These are phyloP conservation scores for Fraxinus sp. DNA, from an alignment of 305 asterid species.

Conservation along the genomic window DNA sequence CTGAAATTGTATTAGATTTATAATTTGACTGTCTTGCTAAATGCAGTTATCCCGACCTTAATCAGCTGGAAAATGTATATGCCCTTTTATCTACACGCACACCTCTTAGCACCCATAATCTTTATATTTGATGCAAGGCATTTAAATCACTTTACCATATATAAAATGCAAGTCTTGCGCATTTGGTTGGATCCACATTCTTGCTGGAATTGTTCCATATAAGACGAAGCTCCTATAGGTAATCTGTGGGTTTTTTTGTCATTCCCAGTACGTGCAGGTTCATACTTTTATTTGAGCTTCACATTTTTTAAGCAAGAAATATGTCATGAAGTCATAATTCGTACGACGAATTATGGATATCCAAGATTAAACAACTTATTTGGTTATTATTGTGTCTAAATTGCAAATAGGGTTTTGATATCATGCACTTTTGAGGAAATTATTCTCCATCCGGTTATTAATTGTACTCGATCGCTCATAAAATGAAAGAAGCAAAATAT, in stretches of 20 bases:
- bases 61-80: constrained; percentile 56
- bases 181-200: background rate
- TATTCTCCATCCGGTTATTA: background rate
- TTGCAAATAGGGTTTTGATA: background rate
- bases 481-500: background rate
- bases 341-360: background rate
- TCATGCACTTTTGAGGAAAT: background rate
- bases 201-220: background rate
- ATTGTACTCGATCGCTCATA: background rate
- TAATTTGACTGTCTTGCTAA: background rate
- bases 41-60: constrained; percentile 22
- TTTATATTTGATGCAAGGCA: background rate
- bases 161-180: background rate
- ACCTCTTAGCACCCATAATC: background rate
- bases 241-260: background rate
- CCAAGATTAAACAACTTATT: background rate
- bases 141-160: background rate
- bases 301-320: background rate
- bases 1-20: background rate
- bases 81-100: background rate
- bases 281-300: background rate
- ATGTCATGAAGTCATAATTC: background rate
- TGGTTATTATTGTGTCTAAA: background rate
- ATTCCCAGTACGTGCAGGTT: background rate
- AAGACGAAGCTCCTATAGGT: background rate